Evolutionary conservation across 768 basidiomycete genomes (phyloP).

Genomic region (Boletus subparvulus): DNA sequence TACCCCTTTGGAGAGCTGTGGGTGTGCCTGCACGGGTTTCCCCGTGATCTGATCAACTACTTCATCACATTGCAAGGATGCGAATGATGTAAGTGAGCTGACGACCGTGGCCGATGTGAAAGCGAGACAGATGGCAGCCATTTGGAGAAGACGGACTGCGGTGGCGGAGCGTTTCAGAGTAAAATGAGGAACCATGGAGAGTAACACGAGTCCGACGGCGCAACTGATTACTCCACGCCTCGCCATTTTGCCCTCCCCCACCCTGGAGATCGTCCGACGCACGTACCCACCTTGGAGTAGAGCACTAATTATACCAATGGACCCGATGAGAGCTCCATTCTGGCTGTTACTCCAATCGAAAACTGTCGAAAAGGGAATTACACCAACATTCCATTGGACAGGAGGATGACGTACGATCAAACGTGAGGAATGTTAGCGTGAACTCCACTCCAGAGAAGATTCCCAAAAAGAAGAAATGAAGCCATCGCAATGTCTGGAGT

Average conservation of each 20-base stretch:
- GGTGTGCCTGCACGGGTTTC: constrained; percentile 54
- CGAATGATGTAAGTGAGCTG: constrained; percentile 86
- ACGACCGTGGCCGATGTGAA: constrained; percentile 97
- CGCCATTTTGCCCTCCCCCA: constrained; percentile 83
- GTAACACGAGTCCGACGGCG: constrained; percentile 62
- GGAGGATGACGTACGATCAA: constrained; percentile 60
- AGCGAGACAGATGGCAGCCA: constrained; percentile 81
- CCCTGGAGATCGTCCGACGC: constrained; percentile 69
- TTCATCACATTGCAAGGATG: constrained; percentile 89
- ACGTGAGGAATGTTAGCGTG: constrained; percentile 93
- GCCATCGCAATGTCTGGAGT: constrained; percentile 57
- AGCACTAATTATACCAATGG: constrained; percentile 89
- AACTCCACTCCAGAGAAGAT: constrained; percentile 96
- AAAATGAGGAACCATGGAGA: constrained; percentile 68
- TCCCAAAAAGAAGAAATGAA: constrained; percentile 85
- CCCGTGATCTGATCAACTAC: constrained; percentile 55
- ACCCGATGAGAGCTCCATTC: constrained; percentile 80
- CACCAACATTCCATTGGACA: background rate
- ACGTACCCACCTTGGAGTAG: constrained; percentile 94
- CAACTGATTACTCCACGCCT: constrained; percentile 77
- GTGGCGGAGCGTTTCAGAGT: constrained; percentile 40
- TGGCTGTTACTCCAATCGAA: constrained; percentile 88
- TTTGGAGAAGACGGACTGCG: constrained; percentile 55
- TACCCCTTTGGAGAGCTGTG: constrained; percentile 76
- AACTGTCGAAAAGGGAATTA: constrained; percentile 44